These are phyloP conservation scores for Leccinum subrobustum DNA, from an alignment of 1,284 basidiomycete species.

Conservation along the genomic window DNA sequence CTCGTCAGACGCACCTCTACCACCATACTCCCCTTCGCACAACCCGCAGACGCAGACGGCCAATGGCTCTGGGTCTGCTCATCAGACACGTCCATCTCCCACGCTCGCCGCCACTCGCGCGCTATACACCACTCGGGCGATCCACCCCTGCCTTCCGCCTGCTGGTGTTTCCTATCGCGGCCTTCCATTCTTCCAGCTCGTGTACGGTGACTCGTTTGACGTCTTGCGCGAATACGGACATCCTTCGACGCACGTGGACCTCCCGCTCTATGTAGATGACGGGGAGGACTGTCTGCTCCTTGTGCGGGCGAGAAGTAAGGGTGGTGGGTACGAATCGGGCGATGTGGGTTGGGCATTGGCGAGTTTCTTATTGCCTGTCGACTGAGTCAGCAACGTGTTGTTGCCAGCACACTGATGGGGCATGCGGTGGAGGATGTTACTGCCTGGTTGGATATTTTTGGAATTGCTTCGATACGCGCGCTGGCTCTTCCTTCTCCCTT, in stretches of 20 bases:
- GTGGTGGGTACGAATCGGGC: slow-evolving; percentile 33
- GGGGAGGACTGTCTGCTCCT: slow-evolving; percentile 78
- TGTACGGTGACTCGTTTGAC: slow-evolving; percentile 58
- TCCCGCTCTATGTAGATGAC: slow-evolving; percentile 75
- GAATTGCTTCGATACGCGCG: slow-evolving; percentile 15
- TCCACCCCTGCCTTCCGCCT: slow-evolving; percentile 67
- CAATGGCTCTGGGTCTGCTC: slow-evolving; percentile 15
- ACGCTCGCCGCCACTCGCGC: slow-evolving; percentile 45
- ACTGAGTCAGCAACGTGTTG: slow-evolving; percentile 20
- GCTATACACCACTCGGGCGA: slow-evolving; percentile 62
- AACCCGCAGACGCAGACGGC: slow-evolving; percentile 9
- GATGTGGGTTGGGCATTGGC: slow-evolving; percentile 77
- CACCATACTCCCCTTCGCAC: slow-evolving; percentile 27
- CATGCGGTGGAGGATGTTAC: slow-evolving; percentile 3
- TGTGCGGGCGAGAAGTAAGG: slow-evolving; percentile 42
- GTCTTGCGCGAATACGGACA: slow-evolving; percentile 75
- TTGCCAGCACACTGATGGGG: slow-evolving; percentile 6
- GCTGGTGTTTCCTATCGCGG: slow-evolving; percentile 62
- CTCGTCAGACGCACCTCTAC: slow-evolving; percentile 29
- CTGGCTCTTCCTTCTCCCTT: background rate
- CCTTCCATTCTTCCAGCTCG: slow-evolving; percentile 70
- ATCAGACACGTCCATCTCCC: slow-evolving; percentile 33
- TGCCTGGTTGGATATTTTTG: slow-evolving; percentile 5
- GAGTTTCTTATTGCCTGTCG: slow-evolving; percentile 69
- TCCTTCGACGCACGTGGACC: slow-evolving; percentile 62